Conservation (phyloP, 2,329 filamentous ascomycete species). For the Aspergillus amoenus region DNA sequence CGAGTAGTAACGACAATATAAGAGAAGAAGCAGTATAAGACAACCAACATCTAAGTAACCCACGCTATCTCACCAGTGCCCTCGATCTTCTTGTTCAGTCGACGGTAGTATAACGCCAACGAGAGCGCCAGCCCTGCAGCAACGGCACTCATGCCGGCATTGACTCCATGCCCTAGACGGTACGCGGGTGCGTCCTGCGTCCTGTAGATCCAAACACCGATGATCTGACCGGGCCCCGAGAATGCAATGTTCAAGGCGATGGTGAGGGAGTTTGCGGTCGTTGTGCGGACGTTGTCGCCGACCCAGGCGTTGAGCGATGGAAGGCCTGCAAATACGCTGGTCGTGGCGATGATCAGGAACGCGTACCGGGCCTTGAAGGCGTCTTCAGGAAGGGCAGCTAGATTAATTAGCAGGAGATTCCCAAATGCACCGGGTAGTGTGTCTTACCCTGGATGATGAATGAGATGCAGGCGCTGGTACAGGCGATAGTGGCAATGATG, state of each 20-base stretch:
- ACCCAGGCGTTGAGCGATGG: slow-evolving; percentile 29
- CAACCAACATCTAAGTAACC: not conserved
- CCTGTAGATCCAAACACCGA: slow-evolving; percentile 29
- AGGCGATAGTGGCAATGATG: not conserved
- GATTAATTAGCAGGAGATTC: not conserved
- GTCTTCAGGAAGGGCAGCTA: not conserved
- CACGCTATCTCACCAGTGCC: not conserved
- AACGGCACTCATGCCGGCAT: not conserved
- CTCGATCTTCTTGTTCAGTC: not conserved
- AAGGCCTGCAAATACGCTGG: slow-evolving; percentile 25
- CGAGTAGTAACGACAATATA: no score
- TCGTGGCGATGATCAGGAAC: slow-evolving; percentile 19
- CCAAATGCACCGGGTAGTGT: no score
- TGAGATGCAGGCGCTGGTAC: not conserved
- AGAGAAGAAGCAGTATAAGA: not conserved
- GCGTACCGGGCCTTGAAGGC: slow-evolving; percentile 17
- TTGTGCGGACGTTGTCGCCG: slow-evolving; percentile 23
- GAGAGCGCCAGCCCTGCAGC: not conserved
- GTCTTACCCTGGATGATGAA: not conserved
- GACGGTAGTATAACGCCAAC: not conserved
- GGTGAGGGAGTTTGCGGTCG: slow-evolving; percentile 20
- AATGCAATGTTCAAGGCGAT: slow-evolving; percentile 28
- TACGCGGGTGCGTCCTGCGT: slow-evolving; percentile 3
- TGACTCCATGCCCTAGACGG: not conserved
- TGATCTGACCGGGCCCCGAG: slow-evolving; percentile 27